These are phyloP conservation scores for Aspergillus bombycis DNA, from an alignment of 2,329 filamentous ascomycete species.

Conservation along the genomic window DNA sequence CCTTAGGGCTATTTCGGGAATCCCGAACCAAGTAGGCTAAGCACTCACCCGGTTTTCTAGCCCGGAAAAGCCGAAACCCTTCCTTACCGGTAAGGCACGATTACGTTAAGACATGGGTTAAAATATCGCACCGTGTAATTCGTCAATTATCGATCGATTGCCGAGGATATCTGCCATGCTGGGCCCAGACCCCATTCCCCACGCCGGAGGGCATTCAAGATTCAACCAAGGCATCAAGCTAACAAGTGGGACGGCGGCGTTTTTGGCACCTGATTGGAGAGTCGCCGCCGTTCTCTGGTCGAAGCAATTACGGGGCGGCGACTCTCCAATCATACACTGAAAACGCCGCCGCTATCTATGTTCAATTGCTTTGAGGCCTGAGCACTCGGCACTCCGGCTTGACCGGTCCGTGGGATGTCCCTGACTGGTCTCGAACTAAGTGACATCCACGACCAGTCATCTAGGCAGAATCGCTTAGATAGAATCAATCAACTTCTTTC, in stretches of 20 bases:
- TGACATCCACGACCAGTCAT: not conserved
- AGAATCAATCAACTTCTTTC: too few species aligned
- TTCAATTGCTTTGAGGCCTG: too few species aligned
- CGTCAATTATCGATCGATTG: not conserved
- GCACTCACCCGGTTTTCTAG: not conserved
- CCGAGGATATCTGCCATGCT: not conserved
- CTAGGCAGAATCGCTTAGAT: too few species aligned
- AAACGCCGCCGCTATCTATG: not conserved
- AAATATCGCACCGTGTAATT: not conserved
- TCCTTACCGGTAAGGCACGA: not conserved
- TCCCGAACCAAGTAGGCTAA: not conserved
- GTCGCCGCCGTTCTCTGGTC: not conserved
- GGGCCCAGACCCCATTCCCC: not conserved
- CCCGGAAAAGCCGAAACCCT: not conserved
- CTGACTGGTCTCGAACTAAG: not conserved
- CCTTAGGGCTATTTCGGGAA: not conserved
- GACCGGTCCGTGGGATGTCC: not conserved
- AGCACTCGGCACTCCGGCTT: too few species aligned
- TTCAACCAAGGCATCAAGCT: not conserved
- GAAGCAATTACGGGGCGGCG: too few species aligned
- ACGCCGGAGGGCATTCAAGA: not conserved
- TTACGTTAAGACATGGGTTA: not conserved
- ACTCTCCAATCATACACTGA: not conserved
- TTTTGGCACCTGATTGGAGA: not conserved
- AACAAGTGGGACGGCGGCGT: not conserved